Conservation (phyloP, 345 rosid species). For the Eucalyptus rudis region DNA sequence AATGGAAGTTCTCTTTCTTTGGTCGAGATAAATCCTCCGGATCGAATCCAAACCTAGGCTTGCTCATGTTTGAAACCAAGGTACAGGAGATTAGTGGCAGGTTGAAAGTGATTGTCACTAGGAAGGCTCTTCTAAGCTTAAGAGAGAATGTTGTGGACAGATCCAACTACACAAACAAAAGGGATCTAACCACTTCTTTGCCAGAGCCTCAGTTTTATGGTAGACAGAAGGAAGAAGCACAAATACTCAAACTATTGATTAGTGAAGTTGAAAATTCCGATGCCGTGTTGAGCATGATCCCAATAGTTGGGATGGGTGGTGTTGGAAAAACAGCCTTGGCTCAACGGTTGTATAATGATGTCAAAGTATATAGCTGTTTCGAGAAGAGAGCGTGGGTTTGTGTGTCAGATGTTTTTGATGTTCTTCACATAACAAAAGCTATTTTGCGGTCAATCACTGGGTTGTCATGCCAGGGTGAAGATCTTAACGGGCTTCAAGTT, state of each 20-base stretch:
- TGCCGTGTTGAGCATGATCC: not conserved
- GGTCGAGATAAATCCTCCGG: rapidly evolving
- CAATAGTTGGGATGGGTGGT: not conserved
- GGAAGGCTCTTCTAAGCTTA: not conserved
- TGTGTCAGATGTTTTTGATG: not conserved
- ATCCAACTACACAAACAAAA: not conserved
- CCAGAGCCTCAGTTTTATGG: not conserved
- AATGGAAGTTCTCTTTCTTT: not conserved
- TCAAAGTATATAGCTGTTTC: rapidly evolving
- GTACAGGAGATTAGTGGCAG: not conserved
- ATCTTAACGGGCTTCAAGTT: not conserved
- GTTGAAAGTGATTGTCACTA: not conserved
- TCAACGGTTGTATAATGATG: not conserved
- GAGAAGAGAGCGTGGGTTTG: not conserved
- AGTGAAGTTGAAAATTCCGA: not conserved
- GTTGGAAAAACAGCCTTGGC: not conserved
- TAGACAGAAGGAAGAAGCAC: not conserved
- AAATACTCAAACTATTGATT: not conserved
- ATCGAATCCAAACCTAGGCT: rapidly evolving
- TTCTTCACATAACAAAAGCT: not conserved
- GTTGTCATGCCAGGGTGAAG: not conserved
- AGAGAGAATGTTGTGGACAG: not conserved
- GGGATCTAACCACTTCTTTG: not conserved
- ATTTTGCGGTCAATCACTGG: not conserved
- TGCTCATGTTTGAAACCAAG: not conserved